phyloP scores from a whole-genome alignment of 2,329 filamentous ascomycete genomes.

The Alternaria brassicae region DNA sequence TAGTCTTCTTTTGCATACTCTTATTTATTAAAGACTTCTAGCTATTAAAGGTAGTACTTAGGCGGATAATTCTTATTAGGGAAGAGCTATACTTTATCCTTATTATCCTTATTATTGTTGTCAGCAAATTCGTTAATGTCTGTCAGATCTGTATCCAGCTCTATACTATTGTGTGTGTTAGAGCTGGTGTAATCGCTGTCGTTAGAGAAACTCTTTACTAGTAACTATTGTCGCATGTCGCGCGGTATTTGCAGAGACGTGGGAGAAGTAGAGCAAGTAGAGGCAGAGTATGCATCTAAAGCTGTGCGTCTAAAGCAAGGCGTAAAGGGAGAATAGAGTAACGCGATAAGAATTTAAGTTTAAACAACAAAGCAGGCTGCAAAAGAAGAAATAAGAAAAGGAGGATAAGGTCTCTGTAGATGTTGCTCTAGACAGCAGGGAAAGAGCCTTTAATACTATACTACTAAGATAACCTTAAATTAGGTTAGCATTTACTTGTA shows the following conservation, averaged over 20 bases:
- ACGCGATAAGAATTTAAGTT: slow-evolving; percentile 12
- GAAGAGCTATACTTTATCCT: slow-evolving; percentile 15
- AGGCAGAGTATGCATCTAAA: slow-evolving; percentile 10
- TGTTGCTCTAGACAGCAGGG: slow-evolving; percentile 7
- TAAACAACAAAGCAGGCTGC: slow-evolving; percentile 5
- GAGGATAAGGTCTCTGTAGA: slow-evolving; percentile 7
- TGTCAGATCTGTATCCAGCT: slow-evolving; percentile 20
- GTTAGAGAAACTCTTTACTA: slow-evolving; percentile 15
- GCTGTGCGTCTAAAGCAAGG: slow-evolving; percentile 5
- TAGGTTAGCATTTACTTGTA: slow-evolving; percentile 10
- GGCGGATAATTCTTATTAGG: slow-evolving; percentile 19
- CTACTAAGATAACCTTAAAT: slow-evolving; percentile 1
- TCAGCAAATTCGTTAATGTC: slow-evolving; percentile 12
- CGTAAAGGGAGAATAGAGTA: slow-evolving; percentile 12
- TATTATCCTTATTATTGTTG: slow-evolving; percentile 9
- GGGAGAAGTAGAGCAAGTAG: slow-evolving; percentile 4
- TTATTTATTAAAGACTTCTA: slow-evolving; percentile 20
- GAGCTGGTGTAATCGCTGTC: slow-evolving; percentile 18
- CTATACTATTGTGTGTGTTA: slow-evolving; percentile 14
- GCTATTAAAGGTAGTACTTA: slow-evolving; percentile 26
- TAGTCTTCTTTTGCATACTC: slow-evolving; percentile 30
- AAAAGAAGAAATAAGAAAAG: slow-evolving; percentile 11
- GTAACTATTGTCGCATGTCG: slow-evolving; percentile 15
- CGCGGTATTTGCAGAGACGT: slow-evolving; percentile 3
- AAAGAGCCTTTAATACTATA: slow-evolving; percentile 19